phyloP scores from a whole-genome alignment of 2,329 filamentous ascomycete genomes.

The Colletotrichum neosansevieriae region DNA sequence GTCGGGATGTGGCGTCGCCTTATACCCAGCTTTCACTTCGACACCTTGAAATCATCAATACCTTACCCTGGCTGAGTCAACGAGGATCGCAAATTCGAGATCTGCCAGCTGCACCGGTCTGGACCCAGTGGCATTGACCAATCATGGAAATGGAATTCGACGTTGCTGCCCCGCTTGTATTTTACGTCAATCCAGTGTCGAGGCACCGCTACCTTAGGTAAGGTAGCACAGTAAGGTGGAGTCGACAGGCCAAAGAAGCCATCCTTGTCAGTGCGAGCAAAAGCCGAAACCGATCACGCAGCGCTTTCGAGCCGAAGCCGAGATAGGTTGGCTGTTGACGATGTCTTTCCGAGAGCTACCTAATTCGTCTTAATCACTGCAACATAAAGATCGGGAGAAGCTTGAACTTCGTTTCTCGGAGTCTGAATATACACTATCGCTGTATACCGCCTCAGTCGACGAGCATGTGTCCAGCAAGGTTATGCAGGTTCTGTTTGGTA shows the following conservation, averaged over 20 bases:
- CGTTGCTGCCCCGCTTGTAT: conserved; percentile 3
- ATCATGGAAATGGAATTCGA: conserved; percentile 2
- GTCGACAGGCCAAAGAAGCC: not conserved
- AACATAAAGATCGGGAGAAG: not conserved
- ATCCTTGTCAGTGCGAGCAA: not conserved
- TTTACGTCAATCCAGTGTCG: too few relatives aligned
- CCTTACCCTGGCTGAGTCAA: conserved; percentile 25
- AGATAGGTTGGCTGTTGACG: conserved; percentile 1
- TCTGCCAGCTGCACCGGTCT: too few relatives aligned
- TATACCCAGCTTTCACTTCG: conserved; percentile 15
- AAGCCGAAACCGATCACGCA: conserved; percentile 18
- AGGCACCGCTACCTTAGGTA: too few relatives aligned
- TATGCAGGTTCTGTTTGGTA: too few relatives aligned
- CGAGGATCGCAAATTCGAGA: conserved; percentile 14
- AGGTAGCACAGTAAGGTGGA: not conserved
- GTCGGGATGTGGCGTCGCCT: conserved; percentile 6
- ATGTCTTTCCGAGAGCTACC: not conserved
- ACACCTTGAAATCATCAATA: conserved; percentile 2
- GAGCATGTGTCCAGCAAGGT: too few relatives aligned
- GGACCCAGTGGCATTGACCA: conserved; percentile 12
- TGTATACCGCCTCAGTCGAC: too few relatives aligned
- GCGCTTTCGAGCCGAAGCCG: conserved; percentile 14
- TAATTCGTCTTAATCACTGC: not conserved
- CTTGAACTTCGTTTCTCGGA: too few relatives aligned
- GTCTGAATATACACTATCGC: too few relatives aligned